Evolutionary conservation across 768 basidiomycete species (phyloP).

Genomic region (Gloeophyllum trabeum): DNA sequence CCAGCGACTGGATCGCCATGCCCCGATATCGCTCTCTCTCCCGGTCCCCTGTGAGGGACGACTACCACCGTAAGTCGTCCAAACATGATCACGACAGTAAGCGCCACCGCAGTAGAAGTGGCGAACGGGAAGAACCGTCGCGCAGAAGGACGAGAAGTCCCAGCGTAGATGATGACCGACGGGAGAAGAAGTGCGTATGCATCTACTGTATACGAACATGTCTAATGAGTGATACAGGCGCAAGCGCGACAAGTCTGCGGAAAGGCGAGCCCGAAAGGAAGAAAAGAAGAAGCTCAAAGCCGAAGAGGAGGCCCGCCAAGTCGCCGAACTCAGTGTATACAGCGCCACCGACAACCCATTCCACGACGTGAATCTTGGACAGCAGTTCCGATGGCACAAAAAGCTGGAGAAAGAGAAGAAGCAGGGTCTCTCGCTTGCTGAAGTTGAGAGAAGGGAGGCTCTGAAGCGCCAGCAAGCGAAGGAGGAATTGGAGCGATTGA

Average conservation of each 20-base stretch:
- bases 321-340: conserved; percentile 93
- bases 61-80: too few relatives aligned
- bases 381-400: conserved; percentile 98
- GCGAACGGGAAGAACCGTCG: conserved; percentile 15
- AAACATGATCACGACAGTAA: conserved; percentile 10
- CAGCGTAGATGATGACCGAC: conserved; percentile 26
- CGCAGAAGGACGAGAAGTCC: conserved; percentile 15
- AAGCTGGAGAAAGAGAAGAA: conserved; percentile 95
- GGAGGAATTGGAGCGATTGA: conserved; percentile 89
- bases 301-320: conserved; percentile 84
- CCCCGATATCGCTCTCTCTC: too few relatives aligned
- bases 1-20: too few relatives aligned
- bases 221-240: conserved; percentile 32
- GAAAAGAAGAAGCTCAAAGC: conserved; percentile 78
- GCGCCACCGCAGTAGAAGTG: conserved; percentile 14
- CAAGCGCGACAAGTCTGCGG: conserved; percentile 81
- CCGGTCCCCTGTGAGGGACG: too few relatives aligned
- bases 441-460: conserved; percentile 72
- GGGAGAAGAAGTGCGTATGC: conserved; percentile 34
- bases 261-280: conserved; percentile 73
- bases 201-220: not conserved
- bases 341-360: conserved; percentile 97
- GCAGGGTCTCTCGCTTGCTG: conserved; percentile 66
- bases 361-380: conserved; percentile 91
- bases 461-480: conserved; percentile 82